Base-by-base conservation (phyloP, 208 protist species). In the Trypanosoma cruzi region DNA sequence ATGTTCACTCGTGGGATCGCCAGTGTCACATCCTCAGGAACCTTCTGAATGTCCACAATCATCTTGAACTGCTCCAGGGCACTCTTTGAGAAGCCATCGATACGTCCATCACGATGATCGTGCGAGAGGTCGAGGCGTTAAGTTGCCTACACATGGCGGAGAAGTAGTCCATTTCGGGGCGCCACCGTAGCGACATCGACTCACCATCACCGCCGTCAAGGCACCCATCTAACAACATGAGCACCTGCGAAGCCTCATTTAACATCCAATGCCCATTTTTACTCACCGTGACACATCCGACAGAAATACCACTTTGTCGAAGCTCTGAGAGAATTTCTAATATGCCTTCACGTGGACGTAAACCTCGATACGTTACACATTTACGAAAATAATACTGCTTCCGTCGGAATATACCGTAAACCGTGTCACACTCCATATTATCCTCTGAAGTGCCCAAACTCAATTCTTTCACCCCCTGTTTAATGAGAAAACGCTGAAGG, bases 91-190 rank as follows among this genome's bases (percentile, higher is more conserved):
- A 93, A 96, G 31, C 85, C 85, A 48, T 93, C 81, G 36, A 88
- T 89, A 36, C 84, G 50, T 93, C 85, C 64, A 95, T 75, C 16
- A 96, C 82, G n/a, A 96, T 67, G 26, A 96, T 80, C 4, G 88
- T 84, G 24, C 89, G 88, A 29, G 71, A 75, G 2, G 55, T 76
- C 20, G 78, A 66, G n/a, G 73, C 65, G 56, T 93, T 85, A 42
- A 96, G 81, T 64, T 75, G 68, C 63, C 77, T 86, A 31, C 87
- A 84, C 49, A 88, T 91, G 14, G 74, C 70, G 37, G 84, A 79
- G 49, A 95, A 96, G 77, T 93, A 96, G 68, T 96, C 89, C 78
- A 90, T 85, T 64, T 94, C 92, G 0, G 92, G 92, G 0, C 89
- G 75, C 79, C 86, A 94, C 20, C 87, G 83, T 53, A 94, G 73